A percentile compares a stretch with the other conserved stretches of the same genome.
These are phyloP conservation scores for Tricladium varicosporioides DNA, from an alignment of 2,329 filamentous ascomycete genomes.

Conservation along the genomic window DNA sequence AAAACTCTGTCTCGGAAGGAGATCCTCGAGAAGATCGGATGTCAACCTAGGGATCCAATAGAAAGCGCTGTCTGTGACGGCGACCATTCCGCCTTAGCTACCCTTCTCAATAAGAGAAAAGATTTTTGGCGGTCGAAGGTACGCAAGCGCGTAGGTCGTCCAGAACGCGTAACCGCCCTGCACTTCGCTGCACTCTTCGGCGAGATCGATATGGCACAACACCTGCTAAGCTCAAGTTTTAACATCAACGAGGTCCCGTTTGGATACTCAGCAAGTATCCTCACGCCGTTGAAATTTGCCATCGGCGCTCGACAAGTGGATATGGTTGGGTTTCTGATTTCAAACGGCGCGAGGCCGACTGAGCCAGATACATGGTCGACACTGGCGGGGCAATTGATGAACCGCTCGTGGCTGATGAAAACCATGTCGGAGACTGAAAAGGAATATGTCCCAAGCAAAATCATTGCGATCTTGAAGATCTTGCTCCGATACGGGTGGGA, in stretches of 20 bases:
- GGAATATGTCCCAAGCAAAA: not conserved
- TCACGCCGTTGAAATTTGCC: not conserved
- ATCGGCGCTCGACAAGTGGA: not conserved
- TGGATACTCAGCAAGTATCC: not conserved
- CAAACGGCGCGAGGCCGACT: not conserved
- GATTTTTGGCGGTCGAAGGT: not conserved
- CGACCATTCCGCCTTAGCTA: not conserved
- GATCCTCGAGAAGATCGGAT: conserved; percentile 1
- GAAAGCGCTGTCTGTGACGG: not conserved
- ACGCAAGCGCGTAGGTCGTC: not conserved
- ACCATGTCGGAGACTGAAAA: not conserved
- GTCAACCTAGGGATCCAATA: not conserved
- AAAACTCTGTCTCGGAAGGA: not conserved
- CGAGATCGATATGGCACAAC: conserved; percentile 1
- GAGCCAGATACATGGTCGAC: not conserved
- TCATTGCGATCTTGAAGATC: not conserved
- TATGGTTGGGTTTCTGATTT: not conserved
- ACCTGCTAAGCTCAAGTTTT: not conserved
- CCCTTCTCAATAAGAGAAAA: not conserved
- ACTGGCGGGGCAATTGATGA: not conserved
- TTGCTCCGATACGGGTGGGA: not conserved
- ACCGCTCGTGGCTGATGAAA: not conserved
- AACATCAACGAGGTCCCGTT: not conserved
- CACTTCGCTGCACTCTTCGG: conserved; percentile 1
- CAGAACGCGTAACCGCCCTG: not conserved